Evolutionary conservation across 2,329 filamentous ascomycete genomes (phyloP).

Genomic region (Bipolaris oryzae): DNA sequence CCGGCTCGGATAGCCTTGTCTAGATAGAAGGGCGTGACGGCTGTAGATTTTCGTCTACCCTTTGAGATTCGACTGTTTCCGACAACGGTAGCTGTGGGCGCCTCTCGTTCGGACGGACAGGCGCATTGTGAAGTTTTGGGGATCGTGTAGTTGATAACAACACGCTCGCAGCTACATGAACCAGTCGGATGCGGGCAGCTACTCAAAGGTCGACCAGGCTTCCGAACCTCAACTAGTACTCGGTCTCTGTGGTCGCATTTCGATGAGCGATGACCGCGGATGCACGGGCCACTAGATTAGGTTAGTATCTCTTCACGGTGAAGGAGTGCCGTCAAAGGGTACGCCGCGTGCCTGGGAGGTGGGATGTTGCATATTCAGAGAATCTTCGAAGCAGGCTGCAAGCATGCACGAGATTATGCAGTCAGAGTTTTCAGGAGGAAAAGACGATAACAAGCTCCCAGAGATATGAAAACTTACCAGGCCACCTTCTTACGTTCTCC

Average conservation of each 20-base stretch:
- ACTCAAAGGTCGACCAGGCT: conserved; percentile 73
- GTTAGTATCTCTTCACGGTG: conserved; percentile 19
- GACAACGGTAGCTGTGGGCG: conserved; percentile 27
- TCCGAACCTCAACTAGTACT: conserved; percentile 72
- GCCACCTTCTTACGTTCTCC: conserved; percentile 77
- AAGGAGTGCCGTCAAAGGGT: conserved; percentile 1
- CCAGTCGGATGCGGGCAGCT: conserved; percentile 70
- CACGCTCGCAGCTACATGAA: conserved; percentile 65
- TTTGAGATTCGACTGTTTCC: conserved; percentile 44
- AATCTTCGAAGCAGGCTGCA: neutral
- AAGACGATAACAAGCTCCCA: neutral
- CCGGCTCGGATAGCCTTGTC: conserved; percentile 46
- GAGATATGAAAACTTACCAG: conserved; percentile 60
- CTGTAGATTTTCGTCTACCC: conserved; percentile 37
- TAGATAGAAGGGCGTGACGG: conserved; percentile 34
- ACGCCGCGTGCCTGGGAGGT: neutral
- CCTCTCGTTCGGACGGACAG: conserved; percentile 42
- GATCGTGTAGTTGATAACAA: conserved; percentile 59
- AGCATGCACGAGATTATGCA: neutral
- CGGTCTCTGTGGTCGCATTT: conserved; percentile 75
- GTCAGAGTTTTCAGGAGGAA: neutral
- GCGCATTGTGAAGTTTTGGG: conserved; percentile 51
- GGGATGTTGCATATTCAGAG: neutral
- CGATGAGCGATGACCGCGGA: conserved; percentile 75
- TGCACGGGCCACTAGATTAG: conserved; percentile 68